phyloP scores from a whole-genome alignment of 75 land plant species.

The Picea glauca region DNA sequence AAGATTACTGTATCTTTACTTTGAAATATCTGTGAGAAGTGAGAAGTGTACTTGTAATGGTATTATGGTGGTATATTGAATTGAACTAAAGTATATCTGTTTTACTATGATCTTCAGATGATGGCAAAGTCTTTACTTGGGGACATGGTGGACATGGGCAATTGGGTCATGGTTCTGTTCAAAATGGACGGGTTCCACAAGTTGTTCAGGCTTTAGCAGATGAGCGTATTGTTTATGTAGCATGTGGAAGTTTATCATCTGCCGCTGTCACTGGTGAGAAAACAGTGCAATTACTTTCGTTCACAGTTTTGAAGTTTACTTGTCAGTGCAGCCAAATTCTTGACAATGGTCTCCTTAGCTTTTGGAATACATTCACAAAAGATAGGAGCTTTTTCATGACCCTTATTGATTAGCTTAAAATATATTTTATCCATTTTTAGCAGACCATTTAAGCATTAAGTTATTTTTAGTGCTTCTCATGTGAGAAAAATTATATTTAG shows the following conservation, averaged over 20 bases:
- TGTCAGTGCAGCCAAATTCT: neutral
- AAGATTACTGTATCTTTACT: neutral
- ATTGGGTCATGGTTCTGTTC: constrained; percentile 67
- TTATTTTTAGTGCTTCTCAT: too few species aligned
- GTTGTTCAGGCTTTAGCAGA: constrained; percentile 64
- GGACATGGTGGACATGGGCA: constrained; percentile 96
- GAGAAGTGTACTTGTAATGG: neutral
- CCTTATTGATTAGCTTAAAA: too few species aligned
- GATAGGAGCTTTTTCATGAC: neutral
- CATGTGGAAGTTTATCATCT: constrained; percentile 89
- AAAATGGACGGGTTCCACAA: constrained; percentile 57
- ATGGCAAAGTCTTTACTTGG: constrained; percentile 90
- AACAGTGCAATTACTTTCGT: neutral
- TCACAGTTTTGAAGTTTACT: neutral
- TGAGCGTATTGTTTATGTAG: constrained; percentile 45
- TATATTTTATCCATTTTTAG: too few species aligned
- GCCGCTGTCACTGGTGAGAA: constrained; percentile 80
- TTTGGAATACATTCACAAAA: neutral
- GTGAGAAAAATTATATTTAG: too few species aligned
- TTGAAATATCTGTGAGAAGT: neutral
- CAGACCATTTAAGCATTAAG: too few species aligned
- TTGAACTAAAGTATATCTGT: neutral
- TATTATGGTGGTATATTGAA: neutral
- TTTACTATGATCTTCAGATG: constrained; percentile 43
- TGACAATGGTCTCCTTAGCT: neutral